Evolutionary conservation across 2,329 filamentous ascomycete species (phyloP), one percentile per base, ranked within the genome.

Genomic region (Nemania sp.): DNA sequence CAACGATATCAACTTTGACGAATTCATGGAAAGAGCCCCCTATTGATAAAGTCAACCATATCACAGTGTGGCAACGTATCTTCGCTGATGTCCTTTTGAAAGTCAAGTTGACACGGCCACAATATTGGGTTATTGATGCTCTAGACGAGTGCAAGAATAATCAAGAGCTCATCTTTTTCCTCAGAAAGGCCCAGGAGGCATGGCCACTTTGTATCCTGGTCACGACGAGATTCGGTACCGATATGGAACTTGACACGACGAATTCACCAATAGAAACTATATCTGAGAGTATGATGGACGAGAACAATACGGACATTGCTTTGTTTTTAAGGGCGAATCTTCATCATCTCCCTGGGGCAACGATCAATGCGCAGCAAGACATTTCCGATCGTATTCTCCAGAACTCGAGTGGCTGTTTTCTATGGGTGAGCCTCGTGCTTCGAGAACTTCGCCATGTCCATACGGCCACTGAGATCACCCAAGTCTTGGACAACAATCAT

Each of bases 51-150:
- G 40, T 68, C 4, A 69, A 74, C 43, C 57, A 66, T 20, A 64
- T 63, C 10, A 49, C 62, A 1, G 53, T 73, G 1, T 75, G 73
- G 73, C 57, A 71, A 1, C 68, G 64, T 10, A 69, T 68, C 12
- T 21, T 67, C 1, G 11, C 5, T 12, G 51, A 64, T 1, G 67
- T 64, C 0, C 67, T 75, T 2, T 57, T 71, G 4, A 71, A 65
- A 29, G 17, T 62, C 1, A 63, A 50, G 18, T 57, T 71, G 1
- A 60, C 56, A 13, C 57, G 34, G 12, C 65, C 67, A 0, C 72
- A 75, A 29, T 72, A 69, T 50, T 75, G 72, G 72, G 62, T 75
- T 3, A 70, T 76, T 20, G 74, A 76, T 42, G 70, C 70, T 1
- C 37, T 76, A 13, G 74, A 75, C 37, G 73, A 75, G 37, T 73